Conservation (phyloP, 495 filamentous ascomycete genomes). For the Hyaloscypha hepaticicola region DNA sequence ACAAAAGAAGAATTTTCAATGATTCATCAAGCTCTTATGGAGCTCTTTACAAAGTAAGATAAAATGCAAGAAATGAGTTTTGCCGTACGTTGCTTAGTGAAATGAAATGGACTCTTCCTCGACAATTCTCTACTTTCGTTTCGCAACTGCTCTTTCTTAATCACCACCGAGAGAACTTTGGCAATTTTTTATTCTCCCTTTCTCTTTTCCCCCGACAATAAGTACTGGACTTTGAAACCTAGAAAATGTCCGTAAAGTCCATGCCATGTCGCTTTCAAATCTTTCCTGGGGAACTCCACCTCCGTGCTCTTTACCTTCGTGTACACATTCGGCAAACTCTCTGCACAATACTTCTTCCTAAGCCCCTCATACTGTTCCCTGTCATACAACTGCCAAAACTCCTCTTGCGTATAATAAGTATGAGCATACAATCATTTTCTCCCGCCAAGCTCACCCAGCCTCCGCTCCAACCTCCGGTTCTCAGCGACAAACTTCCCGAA, state of each 20-base stretch:
- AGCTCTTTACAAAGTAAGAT: too few relatives aligned
- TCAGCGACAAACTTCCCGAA: slow-evolving; percentile 44
- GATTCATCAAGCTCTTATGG: too few relatives aligned
- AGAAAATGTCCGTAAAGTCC: slow-evolving; percentile 6
- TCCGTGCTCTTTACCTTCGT: slow-evolving; percentile 47
- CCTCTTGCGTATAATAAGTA: slow-evolving; percentile 52
- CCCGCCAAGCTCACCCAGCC: slow-evolving; percentile 62
- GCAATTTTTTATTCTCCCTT: not conserved
- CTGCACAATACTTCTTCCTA: slow-evolving; percentile 49
- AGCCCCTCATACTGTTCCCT: slow-evolving; percentile 49
- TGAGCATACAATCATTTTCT: slow-evolving; percentile 62
- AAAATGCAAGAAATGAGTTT: too few relatives aligned
- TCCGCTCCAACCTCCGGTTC: slow-evolving; percentile 64
- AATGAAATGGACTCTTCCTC: too few relatives aligned
- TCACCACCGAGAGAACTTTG: too few relatives aligned
- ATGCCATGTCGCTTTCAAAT: slow-evolving; percentile 8
- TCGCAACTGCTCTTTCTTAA: too few relatives aligned
- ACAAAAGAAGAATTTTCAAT: too few relatives aligned
- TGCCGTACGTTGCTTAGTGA: too few relatives aligned
- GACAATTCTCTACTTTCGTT: too few relatives aligned
- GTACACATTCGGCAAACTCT: slow-evolving; percentile 51
- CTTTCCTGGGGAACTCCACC: not conserved
- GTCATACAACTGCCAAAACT: slow-evolving; percentile 55
- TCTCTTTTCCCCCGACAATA: not conserved
- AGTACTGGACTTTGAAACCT: not conserved